Conservation (phyloP, 2,329 filamentous ascomycete genomes). For the Alternaria consortialis region DNA sequence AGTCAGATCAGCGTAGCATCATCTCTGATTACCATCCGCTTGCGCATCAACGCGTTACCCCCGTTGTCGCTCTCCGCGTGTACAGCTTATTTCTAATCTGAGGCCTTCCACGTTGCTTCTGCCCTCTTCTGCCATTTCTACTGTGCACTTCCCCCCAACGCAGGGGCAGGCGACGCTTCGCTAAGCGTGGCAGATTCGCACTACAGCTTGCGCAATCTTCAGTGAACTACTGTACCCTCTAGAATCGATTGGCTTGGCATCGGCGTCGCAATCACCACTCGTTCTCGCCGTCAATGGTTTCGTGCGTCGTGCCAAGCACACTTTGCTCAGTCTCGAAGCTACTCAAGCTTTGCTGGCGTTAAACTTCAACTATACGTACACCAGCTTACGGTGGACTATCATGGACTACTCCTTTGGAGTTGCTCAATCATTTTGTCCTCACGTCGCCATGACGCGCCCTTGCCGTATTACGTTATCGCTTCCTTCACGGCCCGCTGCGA, state of each 20-base stretch:
- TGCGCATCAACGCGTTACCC: not conserved
- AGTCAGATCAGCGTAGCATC: constrained; percentile 6
- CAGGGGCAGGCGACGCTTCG: constrained; percentile 18
- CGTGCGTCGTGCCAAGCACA: constrained; percentile 10
- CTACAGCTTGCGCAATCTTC: constrained; percentile 25
- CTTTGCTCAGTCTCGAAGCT: constrained; percentile 3
- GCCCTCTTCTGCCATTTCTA: not conserved
- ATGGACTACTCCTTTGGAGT: not conserved
- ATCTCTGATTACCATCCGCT: not conserved
- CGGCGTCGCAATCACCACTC: constrained; percentile 14
- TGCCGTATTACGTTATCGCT: constrained; percentile 11
- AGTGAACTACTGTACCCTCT: constrained; percentile 19
- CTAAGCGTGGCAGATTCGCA: constrained; percentile 20
- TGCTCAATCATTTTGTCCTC: not conserved
- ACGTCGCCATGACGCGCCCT: constrained; percentile 12
- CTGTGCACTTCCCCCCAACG: not conserved
- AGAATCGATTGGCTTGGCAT: constrained; percentile 11
- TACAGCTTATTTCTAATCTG: not conserved
- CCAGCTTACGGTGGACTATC: not conserved
- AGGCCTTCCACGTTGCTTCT: not conserved
- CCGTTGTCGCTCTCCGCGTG: not conserved
- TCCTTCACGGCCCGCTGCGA: not conserved
- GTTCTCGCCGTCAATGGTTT: constrained; percentile 8
- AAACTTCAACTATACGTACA: not conserved
- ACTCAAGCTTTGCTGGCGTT: constrained; percentile 16